These are phyloP conservation scores for Lophium mytilinum DNA, from an alignment of 495 filamentous ascomycete species.

Conservation along the genomic window DNA sequence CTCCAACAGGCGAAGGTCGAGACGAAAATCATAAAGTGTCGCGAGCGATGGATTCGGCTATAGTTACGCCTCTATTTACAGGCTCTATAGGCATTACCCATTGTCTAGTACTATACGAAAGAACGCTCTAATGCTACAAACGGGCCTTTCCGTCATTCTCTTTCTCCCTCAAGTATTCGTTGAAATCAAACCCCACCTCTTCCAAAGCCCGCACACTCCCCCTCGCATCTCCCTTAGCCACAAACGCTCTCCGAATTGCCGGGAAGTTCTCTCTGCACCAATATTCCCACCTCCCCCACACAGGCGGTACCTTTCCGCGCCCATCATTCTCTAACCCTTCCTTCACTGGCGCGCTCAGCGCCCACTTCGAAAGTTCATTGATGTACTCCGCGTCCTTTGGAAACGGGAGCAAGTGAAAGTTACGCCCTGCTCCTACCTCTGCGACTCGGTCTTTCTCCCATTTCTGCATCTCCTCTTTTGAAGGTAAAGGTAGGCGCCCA, in stretches of 20 bases:
- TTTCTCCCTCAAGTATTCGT: constrained; percentile 29
- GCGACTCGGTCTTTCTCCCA: constrained; percentile 49
- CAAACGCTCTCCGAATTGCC: constrained; percentile 49
- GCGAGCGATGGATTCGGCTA: too few species aligned
- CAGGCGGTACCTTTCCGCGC: constrained; percentile 53
- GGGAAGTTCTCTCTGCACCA: constrained; percentile 54
- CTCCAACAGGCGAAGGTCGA: background rate
- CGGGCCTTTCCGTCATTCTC: background rate
- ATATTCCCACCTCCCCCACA: constrained; percentile 57
- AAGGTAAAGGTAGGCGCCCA: constrained; percentile 55
- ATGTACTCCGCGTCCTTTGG: constrained; percentile 73
- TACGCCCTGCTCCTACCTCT: constrained; percentile 38
- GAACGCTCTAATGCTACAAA: background rate
- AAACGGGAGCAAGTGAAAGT: constrained; percentile 60
- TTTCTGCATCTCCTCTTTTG: constrained; percentile 49
- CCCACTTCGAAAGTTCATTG: constrained; percentile 60
- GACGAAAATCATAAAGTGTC: too few species aligned
- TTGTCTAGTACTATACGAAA: background rate
- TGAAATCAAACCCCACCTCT: constrained; percentile 55
- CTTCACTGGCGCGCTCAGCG: constrained; percentile 37
- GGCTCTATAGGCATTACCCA: background rate
- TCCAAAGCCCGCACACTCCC: constrained; percentile 40
- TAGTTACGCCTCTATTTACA: too few species aligned
- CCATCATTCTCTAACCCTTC: constrained; percentile 39
- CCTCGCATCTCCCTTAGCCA: constrained; percentile 40